phyloP scores from a whole-genome alignment of 306 rosid genomes.

The Medicago lupulina region DNA sequence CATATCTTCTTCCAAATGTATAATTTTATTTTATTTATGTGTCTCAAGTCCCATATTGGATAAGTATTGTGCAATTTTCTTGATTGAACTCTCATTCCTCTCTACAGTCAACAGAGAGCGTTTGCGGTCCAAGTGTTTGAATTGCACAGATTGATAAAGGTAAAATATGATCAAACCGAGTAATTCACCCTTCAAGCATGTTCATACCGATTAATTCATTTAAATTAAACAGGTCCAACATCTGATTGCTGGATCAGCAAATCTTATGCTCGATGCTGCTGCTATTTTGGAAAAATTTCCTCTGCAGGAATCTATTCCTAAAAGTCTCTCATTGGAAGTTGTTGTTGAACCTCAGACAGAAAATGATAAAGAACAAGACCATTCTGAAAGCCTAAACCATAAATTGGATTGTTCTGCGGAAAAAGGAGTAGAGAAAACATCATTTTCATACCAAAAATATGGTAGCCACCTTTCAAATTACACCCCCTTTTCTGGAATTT shows the following conservation, averaged over 20 bases:
- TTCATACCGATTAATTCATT: slow-evolving; percentile 33
- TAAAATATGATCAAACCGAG: slow-evolving; percentile 38
- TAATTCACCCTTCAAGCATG: background rate
- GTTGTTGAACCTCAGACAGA: slow-evolving; percentile 52
- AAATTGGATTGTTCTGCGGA: slow-evolving; percentile 80
- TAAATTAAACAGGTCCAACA: slow-evolving; percentile 75
- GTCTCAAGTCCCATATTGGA: slow-evolving; percentile 32
- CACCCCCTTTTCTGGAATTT: slow-evolving; percentile 53
- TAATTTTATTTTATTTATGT: slow-evolving; percentile 35
- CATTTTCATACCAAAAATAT: slow-evolving; percentile 53
- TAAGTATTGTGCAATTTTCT: slow-evolving; percentile 51
- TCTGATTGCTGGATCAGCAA: slow-evolving; percentile 86
- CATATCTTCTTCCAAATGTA: slow-evolving; percentile 35
- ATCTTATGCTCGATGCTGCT: slow-evolving; percentile 67
- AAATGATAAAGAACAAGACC: slow-evolving; percentile 50
- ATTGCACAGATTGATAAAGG: slow-evolving; percentile 79
- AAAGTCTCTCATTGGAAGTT: slow-evolving; percentile 54
- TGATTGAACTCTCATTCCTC: slow-evolving; percentile 64
- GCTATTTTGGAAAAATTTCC: slow-evolving; percentile 65
- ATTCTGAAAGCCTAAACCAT: slow-evolving; percentile 61
- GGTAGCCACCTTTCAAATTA: slow-evolving; percentile 62
- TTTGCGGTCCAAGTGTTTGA: slow-evolving; percentile 82
- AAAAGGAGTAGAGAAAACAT: slow-evolving; percentile 76
- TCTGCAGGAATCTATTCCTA: slow-evolving; percentile 56
- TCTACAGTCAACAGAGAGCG: slow-evolving; percentile 81